Evolutionary conservation across 495 filamentous ascomycete genomes (phyloP).

Genomic region (Choiromyces venosus): DNA sequence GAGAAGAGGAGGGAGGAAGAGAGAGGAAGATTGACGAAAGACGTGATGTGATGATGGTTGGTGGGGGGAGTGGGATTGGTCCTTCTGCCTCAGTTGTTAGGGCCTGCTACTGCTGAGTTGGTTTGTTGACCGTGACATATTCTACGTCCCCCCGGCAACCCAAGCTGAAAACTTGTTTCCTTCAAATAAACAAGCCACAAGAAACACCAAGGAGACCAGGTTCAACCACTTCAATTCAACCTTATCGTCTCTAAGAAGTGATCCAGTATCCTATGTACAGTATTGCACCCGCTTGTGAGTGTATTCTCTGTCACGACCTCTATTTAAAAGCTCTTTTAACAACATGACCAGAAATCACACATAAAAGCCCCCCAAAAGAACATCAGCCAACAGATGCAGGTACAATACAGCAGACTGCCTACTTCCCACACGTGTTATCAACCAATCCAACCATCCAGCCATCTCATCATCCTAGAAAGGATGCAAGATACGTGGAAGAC

Average conservation of each 20-base stretch:
- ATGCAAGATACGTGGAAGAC: neutral
- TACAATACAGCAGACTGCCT: neutral
- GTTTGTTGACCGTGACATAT: conserved; percentile 3
- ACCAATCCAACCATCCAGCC: neutral
- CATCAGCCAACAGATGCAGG: neutral
- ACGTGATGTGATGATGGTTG: neutral
- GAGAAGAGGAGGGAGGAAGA: neutral
- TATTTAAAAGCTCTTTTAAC: neutral
- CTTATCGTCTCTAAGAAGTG: neutral
- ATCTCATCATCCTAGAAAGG: neutral
- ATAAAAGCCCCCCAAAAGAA: neutral
- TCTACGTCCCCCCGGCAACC: neutral
- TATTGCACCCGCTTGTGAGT: neutral
- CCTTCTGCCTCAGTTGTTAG: neutral
- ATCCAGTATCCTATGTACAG: neutral
- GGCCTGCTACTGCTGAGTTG: neutral
- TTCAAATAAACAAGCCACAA: neutral
- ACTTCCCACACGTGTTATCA: neutral
- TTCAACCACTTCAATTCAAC: neutral
- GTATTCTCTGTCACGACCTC: neutral
- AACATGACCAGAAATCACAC: neutral
- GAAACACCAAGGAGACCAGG: neutral
- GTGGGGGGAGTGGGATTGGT: neutral
- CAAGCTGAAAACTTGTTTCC: neutral
- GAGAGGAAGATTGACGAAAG: neutral